A percentile compares a stretch with the other conserved stretches of the same genome.
phyloP scores from a whole-genome alignment of 495 filamentous ascomycete genomes.

The Melanomma pulvis-pyrius region DNA sequence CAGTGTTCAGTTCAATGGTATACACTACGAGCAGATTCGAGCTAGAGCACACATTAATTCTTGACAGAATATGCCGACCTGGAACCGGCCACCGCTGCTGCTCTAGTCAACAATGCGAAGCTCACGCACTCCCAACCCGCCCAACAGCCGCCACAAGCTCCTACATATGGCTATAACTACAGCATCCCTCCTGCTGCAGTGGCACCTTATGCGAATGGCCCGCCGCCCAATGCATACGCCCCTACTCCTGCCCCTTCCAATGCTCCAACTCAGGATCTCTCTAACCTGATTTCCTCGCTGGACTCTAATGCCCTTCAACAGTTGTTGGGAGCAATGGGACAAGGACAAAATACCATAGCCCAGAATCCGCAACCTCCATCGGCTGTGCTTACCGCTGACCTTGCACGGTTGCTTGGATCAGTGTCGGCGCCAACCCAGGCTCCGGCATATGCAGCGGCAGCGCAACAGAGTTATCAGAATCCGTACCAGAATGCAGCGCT shows the following conservation, averaged over 20 bases:
- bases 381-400: conserved; percentile 51
- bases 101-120: conserved; percentile 78
- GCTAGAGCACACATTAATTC: conserved; percentile 24
- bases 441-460: conserved; percentile 31
- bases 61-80: conserved; percentile 74
- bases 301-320: conserved; percentile 74
- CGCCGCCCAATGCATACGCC: conserved; percentile 48
- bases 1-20: conserved; percentile 76
- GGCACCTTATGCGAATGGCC: conserved; percentile 48
- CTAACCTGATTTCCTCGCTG: conserved; percentile 62
- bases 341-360: conserved; percentile 47
- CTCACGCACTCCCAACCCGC: conserved; percentile 47
- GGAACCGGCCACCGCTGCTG: conserved; percentile 73
- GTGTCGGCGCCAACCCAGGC: conserved; percentile 11
- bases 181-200: conserved; percentile 31
- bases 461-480: conserved; percentile 6
- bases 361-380: conserved; percentile 43
- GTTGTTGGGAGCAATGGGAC: conserved; percentile 62
- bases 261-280: conserved; percentile 54
- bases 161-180: conserved; percentile 29
- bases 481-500: conserved; percentile 20
- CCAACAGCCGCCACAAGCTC: conserved; percentile 9
- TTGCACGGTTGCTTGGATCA: conserved; percentile 59
- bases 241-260: conserved; percentile 39
- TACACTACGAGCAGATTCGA: conserved; percentile 29